phyloP scores from a whole-genome alignment of 73 alveolate genomes.

The Paramecium tetraurelia region DNA sequence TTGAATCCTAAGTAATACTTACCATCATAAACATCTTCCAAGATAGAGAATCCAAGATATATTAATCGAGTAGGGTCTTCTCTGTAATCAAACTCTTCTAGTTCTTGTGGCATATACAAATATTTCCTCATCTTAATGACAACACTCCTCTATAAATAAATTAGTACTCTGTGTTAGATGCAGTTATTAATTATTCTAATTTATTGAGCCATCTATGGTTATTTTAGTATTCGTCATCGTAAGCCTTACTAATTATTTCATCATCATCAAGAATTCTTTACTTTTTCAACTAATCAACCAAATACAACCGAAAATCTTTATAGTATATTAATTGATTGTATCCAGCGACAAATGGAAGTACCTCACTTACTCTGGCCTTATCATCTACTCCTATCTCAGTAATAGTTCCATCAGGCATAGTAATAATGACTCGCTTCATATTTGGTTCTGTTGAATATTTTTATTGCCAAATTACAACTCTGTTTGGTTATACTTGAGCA shows the following conservation, averaged over 20 bases:
- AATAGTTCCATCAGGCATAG: constrained; percentile 14
- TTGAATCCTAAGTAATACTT: neutral
- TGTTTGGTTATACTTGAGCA: neutral
- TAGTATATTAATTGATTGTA: neutral
- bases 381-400: constrained; percentile 7
- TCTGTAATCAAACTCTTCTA: constrained; percentile 9
- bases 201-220: neutral
- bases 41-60: neutral
- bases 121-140: neutral
- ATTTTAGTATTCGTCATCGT: neutral
- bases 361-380: neutral
- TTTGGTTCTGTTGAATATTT: neutral
- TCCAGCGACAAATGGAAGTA: neutral
- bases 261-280: constrained; percentile 25
- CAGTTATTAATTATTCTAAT: neutral
- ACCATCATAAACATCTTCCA: neutral
- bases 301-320: constrained; percentile 12
- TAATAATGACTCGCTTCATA: neutral
- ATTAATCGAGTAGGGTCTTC: neutral
- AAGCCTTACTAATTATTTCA: constrained; percentile 9
- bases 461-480: neutral
- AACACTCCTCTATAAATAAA: neutral
- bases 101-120: neutral
- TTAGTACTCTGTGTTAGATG: neutral
- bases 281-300: neutral